Percentiles rank a stretch among this genome's conserved stretches.
Conservation (phyloP, 305 asterid species). For the Fraxinus greggii region DNA sequence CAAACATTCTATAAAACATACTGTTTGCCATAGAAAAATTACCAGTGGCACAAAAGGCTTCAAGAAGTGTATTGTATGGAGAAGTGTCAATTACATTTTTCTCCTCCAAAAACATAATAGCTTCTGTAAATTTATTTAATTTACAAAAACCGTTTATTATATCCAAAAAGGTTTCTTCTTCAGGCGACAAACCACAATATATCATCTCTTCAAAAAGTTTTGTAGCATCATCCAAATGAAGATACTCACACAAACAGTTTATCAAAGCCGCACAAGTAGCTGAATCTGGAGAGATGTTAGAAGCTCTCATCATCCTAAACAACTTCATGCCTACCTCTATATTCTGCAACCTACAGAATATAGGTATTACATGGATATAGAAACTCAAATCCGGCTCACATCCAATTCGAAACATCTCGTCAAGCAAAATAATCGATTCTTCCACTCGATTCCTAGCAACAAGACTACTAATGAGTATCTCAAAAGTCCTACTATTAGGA, state of each 20-base stretch:
- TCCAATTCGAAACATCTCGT: constrained; percentile 53
- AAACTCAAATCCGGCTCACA: constrained; percentile 52
- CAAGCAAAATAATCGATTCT: constrained; percentile 49
- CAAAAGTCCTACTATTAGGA: constrained; percentile 68
- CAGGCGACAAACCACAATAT: constrained; percentile 39
- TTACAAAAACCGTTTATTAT: constrained; percentile 52
- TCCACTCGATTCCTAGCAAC: constrained; percentile 45
- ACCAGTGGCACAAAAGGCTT: constrained; percentile 43
- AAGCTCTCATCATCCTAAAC: constrained; percentile 55
- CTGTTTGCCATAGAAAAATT: constrained; percentile 38
- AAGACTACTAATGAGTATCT: constrained; percentile 63
- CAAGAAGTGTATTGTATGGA: constrained; percentile 61
- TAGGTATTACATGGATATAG: constrained; percentile 50
- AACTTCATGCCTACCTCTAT: constrained; percentile 47
- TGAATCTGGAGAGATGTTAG: constrained; percentile 40
- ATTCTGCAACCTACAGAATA: constrained; percentile 49
- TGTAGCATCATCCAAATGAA: constrained; percentile 59
- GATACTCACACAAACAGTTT: constrained; percentile 53
- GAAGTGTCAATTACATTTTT: constrained; percentile 32
- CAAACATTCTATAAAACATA: constrained; percentile 52
- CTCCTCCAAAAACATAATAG: constrained; percentile 49
- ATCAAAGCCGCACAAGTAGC: constrained; percentile 51
- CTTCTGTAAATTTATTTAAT: constrained; percentile 46
- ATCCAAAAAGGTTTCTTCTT: constrained; percentile 38
- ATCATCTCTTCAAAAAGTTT: constrained; percentile 56